phyloP scores from a whole-genome alignment of 768 basidiomycete species.

The Podaxis sp. region DNA sequence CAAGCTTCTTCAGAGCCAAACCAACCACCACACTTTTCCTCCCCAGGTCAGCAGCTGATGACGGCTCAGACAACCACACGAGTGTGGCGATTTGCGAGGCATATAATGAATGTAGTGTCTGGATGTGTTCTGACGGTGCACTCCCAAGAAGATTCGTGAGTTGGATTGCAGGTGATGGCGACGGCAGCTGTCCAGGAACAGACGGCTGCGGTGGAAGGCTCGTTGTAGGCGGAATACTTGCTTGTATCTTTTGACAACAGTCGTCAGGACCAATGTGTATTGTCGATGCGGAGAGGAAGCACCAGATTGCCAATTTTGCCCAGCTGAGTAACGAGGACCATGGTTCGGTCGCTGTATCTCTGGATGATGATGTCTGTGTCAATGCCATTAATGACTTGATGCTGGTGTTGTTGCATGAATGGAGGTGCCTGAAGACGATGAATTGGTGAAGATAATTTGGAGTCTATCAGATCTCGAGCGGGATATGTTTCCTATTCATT shows the following conservation, averaged over 20 bases:
- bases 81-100: constrained; percentile 86
- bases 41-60: constrained; percentile 37
- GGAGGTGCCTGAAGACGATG: constrained; percentile 20
- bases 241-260: constrained; percentile 65
- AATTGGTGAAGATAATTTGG: not conserved
- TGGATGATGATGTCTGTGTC: constrained; percentile 79
- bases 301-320: constrained; percentile 91
- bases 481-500: not conserved
- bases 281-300: constrained; percentile 19
- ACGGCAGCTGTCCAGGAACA: constrained; percentile 45
- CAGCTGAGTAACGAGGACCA: constrained; percentile 89
- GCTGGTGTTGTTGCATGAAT: constrained; percentile 50
- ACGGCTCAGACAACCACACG: constrained; percentile 62
- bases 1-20: constrained; percentile 56
- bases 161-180: constrained; percentile 70
- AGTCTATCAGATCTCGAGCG: not conserved
- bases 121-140: constrained; percentile 65
- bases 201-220: constrained; percentile 44
- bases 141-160: constrained; percentile 79
- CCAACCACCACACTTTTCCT: constrained; percentile 73
- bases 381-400: constrained; percentile 51
- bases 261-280: constrained; percentile 1
- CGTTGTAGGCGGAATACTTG: constrained; percentile 64
- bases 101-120: constrained; percentile 77
- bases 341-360: constrained; percentile 71